Evolutionary conservation across 164 flowering plant species (phyloP).

Genomic region (Stephania japonica): DNA sequence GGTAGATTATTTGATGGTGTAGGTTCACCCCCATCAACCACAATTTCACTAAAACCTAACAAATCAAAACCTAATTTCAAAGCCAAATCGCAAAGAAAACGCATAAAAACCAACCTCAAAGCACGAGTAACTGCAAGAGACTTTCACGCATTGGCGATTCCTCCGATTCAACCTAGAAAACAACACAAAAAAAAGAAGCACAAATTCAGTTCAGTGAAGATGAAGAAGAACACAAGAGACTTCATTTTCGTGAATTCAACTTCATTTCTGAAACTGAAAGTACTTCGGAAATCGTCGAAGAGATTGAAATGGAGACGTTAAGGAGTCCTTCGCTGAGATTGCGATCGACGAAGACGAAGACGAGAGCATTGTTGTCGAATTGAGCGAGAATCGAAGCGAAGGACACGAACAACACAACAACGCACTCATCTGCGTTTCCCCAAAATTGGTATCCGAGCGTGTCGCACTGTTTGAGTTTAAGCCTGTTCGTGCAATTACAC

Average conservation of each 20-base stretch:
- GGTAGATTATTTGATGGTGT: too few species aligned
- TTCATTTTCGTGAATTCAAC: background rate
- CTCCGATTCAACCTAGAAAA: conserved; percentile 10
- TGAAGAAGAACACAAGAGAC: background rate
- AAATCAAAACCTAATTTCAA: background rate
- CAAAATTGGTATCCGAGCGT: too few species aligned
- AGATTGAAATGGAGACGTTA: background rate
- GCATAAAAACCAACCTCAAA: conserved; percentile 18
- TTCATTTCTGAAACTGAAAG: background rate
- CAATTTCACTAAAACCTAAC: background rate
- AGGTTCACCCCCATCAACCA: too few species aligned
- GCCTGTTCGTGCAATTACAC: too few species aligned
- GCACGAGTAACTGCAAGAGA: conserved; percentile 23
- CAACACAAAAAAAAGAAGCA: background rate
- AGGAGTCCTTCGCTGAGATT: background rate
- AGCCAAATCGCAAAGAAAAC: background rate
- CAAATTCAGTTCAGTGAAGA: too few species aligned
- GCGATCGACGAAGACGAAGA: background rate
- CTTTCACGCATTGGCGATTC: conserved; percentile 4
- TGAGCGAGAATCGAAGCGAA: too few species aligned
- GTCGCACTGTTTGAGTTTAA: too few species aligned
- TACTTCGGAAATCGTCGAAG: background rate
- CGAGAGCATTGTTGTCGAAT: background rate
- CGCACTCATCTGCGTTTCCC: too few species aligned
- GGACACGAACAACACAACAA: too few species aligned